A percentile compares a stretch with the other conserved stretches of the same genome.
Conservation (phyloP, 2,329 filamentous ascomycete species). For the Didymella keratinophila region DNA sequence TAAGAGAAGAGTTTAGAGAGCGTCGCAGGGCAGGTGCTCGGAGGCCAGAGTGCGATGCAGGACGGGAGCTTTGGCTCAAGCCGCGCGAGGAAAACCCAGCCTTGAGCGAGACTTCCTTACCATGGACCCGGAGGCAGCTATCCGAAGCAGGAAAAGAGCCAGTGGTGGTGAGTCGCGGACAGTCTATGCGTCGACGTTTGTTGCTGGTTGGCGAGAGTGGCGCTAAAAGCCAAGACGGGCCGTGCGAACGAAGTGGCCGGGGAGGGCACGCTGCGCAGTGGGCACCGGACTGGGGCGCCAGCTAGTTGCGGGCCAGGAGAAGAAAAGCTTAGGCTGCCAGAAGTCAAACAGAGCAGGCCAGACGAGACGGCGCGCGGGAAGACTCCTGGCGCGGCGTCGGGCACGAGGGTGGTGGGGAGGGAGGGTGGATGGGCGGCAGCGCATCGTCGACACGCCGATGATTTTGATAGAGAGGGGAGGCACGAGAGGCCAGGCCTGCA, state of each 20-base stretch:
- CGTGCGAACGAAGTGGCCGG: constrained; percentile 39
- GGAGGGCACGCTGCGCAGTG: constrained; percentile 29
- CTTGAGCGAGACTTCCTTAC: constrained; percentile 44
- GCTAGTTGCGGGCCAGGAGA: constrained; percentile 25
- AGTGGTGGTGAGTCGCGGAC: constrained; percentile 36
- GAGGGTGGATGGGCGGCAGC: constrained; percentile 1
- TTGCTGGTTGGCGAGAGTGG: constrained; percentile 39
- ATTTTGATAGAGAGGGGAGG: constrained; percentile 16
- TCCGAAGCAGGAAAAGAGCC: constrained; percentile 46
- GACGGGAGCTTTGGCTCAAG: constrained; percentile 42
- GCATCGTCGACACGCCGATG: constrained; percentile 9
- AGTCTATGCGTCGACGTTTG: constrained; percentile 47
- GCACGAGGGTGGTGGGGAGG: constrained; percentile 7
- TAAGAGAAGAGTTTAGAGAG: constrained; percentile 45
- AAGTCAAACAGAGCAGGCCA: constrained; percentile 5
- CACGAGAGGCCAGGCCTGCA: constrained; percentile 7
- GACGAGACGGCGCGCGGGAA: constrained; percentile 10
- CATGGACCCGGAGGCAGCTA: constrained; percentile 49
- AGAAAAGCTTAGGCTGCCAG: constrained; percentile 6
- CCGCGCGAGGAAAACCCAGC: constrained; percentile 46
- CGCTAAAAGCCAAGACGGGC: constrained; percentile 32
- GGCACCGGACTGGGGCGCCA: constrained; percentile 28
- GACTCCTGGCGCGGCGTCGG: constrained; percentile 10
- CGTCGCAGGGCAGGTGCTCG: constrained; percentile 45
- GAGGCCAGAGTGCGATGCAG: constrained; percentile 41